These are phyloP conservation scores for Metschnikowia colocasiae DNA, from an alignment of 805 yeast genomes.

Conservation along the genomic window DNA sequence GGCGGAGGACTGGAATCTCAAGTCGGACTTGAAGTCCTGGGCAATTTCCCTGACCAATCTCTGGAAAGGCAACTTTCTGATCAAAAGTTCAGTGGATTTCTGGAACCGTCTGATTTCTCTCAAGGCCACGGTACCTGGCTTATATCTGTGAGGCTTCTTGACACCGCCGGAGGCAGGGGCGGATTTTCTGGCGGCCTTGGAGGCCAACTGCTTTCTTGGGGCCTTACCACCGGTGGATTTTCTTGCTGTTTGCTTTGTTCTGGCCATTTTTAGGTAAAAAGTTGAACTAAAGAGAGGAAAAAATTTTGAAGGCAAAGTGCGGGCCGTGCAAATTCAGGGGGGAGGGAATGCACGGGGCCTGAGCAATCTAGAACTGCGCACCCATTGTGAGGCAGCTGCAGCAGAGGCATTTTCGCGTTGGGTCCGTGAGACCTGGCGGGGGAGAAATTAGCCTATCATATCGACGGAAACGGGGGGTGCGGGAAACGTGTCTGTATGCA, in stretches of 20 bases:
- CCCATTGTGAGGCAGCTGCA: not conserved
- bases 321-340: constrained; percentile 6
- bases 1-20: too few relatives aligned
- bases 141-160: too few relatives aligned
- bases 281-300: not conserved
- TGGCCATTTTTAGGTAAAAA: constrained; percentile 30
- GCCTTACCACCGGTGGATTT: constrained; percentile 48
- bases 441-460: constrained; percentile 1
- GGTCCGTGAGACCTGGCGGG: not conserved
- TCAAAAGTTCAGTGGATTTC: too few relatives aligned
- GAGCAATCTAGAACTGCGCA: constrained; percentile 5
- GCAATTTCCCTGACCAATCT: too few relatives aligned
- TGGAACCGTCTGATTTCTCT: too few relatives aligned
- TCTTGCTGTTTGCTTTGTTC: constrained; percentile 48
- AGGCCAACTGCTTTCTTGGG: constrained; percentile 47
- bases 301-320: constrained; percentile 1
- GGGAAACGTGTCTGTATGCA: not conserved
- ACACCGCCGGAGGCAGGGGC: too few relatives aligned
- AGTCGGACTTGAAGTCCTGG: too few relatives aligned
- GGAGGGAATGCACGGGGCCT: constrained; percentile 4
- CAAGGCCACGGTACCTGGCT: too few relatives aligned
- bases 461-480: not conserved
- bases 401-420: constrained; percentile 1
- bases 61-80: too few relatives aligned
- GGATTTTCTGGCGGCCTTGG: constrained; percentile 47